Conservation (phyloP, 176 grass and related monocot species). For the Sorghum bicolor region Sorghum_bicolor_NCBIv3 NC_012877.2:2802501-2803000, state of each 20-base stretch:
- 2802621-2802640: slow-evolving; percentile 23
- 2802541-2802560: slow-evolving; percentile 24
- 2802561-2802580: slow-evolving; percentile 31
- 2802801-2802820: neutral
- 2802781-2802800: neutral
- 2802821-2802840: too few relatives aligned
- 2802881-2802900: too few relatives aligned
- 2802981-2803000: too few relatives aligned
- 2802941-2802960: too few relatives aligned
- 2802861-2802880: too few relatives aligned
- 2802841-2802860: too few relatives aligned
- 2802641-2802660: slow-evolving; percentile 41
- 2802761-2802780: neutral
- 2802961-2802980: too few relatives aligned
- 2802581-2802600: slow-evolving; percentile 28
- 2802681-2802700: neutral
- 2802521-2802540: slow-evolving; percentile 34
- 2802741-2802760: neutral
- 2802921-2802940: too few relatives aligned
- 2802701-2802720: neutral
- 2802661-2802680: neutral
- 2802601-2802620: slow-evolving; percentile 15
- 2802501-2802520: slow-evolving; percentile 48
- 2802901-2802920: too few relatives aligned
- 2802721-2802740: neutral